Evolutionary conservation across 2,329 filamentous ascomycete species (phyloP), one percentile per base, ranked within the genome.

Genomic region (Sarocladium brachiariae): DNA sequence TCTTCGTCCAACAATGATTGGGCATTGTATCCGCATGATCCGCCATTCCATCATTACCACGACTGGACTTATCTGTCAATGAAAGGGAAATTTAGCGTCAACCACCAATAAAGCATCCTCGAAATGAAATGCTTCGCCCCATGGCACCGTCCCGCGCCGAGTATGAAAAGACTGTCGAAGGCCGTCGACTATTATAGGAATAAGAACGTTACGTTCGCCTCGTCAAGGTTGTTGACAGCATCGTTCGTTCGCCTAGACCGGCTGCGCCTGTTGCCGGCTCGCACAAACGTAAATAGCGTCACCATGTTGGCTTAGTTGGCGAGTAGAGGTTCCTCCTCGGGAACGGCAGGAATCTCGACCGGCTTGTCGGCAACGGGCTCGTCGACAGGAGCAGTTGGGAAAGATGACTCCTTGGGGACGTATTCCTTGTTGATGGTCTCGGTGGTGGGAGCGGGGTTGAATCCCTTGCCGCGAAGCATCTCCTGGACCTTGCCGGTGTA

Each of bases 401-500:
- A 69, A 49, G 67, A 58, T 50, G 64, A 59, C 19, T 55, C 53
- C 50, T 56, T 56, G 53, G 59, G 55, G 67, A 46, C 55, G 51
- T 54, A 53, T 51, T 54, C 56, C 50, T 71, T 58, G 47, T 65
- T 61, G 55, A 65, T 59, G 59, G 35, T 51, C 37, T 43, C 50
- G 37, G 50, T 30, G n/a, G 43, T 34, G 2, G 41, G 72, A 68
- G 50, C 72, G 67, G 34, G 73, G 70, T 51, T 69, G 61, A 23
- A 43, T 16, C 68, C 67, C 54, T 69, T 70, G 58, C 75, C 75
- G 52, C 76, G 74, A 57, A 86, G 73, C 63, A 84, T 71, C 58
- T 78, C 72, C 69, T 84, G 81, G 51, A 83, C 81, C 75, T 86
- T 86, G 63, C 75, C 72, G 24, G 81, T 81, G 66, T 86, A 84